Conservation (phyloP, 768 basidiomycete species). For the Tylopilus plumbeoviolaceoides region DNA sequence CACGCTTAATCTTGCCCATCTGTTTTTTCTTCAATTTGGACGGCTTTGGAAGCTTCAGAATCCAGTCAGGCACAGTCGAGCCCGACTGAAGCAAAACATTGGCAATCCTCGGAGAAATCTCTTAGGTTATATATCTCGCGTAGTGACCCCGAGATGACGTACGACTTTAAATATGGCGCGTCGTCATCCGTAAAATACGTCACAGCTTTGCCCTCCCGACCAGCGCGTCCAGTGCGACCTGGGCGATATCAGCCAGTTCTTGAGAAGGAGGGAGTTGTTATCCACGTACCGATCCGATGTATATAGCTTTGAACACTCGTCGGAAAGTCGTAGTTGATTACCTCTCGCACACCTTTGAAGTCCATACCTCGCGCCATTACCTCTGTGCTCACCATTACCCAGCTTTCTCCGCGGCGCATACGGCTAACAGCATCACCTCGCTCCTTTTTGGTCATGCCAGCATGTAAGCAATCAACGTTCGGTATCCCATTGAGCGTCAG, state of each 20-base stretch:
- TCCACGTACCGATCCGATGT: slow-evolving; percentile 77
- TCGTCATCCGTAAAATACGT: slow-evolving; percentile 97
- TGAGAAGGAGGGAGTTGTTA: not conserved
- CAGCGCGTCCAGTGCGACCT: slow-evolving; percentile 95
- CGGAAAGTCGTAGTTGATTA: slow-evolving; percentile 97
- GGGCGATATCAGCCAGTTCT: slow-evolving; percentile 5
- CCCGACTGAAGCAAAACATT: slow-evolving; percentile 95
- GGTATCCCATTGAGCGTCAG: slow-evolving; percentile 72
- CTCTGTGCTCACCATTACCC: slow-evolving; percentile 96
- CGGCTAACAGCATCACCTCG: slow-evolving; percentile 79
- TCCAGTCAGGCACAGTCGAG: slow-evolving; percentile 90
- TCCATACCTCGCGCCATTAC: slow-evolving; percentile 99
- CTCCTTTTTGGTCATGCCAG: slow-evolving; percentile 82
- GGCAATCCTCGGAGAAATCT: slow-evolving; percentile 60
- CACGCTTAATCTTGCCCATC: slow-evolving; percentile 82
- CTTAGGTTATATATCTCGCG: slow-evolving; percentile 9
- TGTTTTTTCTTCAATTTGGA: slow-evolving; percentile 81
- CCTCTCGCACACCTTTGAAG: slow-evolving; percentile 89
- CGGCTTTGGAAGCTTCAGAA: slow-evolving; percentile 89
- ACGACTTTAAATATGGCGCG: slow-evolving; percentile 88
- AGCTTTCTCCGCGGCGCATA: slow-evolving; percentile 87
- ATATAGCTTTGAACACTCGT: slow-evolving; percentile 94
- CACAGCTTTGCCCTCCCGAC: slow-evolving; percentile 85
- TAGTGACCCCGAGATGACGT: slow-evolving; percentile 23
- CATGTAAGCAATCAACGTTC: slow-evolving; percentile 88